These are phyloP conservation scores for Clonostachys rosea DNA, from an alignment of 2,329 filamentous ascomycete genomes.

Conservation along the genomic window DNA sequence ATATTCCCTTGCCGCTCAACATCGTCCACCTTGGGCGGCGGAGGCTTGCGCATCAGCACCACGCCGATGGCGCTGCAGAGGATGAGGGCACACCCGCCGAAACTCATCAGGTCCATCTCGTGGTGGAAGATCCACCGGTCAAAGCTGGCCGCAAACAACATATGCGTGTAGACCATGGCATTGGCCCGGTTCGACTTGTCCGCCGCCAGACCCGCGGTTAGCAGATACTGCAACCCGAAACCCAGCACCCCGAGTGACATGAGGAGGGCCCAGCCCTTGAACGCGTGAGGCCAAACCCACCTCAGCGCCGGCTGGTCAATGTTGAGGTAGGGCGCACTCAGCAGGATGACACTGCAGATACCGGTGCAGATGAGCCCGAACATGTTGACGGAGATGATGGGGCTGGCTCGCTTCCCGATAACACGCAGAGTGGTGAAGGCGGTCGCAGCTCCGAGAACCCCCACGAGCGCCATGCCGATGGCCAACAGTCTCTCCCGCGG, in stretches of 20 bases:
- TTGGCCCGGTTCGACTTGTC: slow-evolving; percentile 60
- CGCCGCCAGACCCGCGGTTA: slow-evolving; percentile 70
- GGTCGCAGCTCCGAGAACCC: slow-evolving; percentile 69
- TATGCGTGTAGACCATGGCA: slow-evolving; percentile 54
- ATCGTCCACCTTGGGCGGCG: slow-evolving; percentile 15
- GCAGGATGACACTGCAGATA: slow-evolving; percentile 59
- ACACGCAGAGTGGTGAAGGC: slow-evolving; percentile 74
- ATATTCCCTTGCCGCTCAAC: slow-evolving; percentile 23
- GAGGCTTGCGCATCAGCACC: slow-evolving; percentile 34
- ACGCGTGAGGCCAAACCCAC: slow-evolving; percentile 32
- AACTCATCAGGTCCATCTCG: slow-evolving; percentile 41
- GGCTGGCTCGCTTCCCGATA: slow-evolving; percentile 76
- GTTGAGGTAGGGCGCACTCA: slow-evolving; percentile 37
- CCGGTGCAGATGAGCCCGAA: slow-evolving; percentile 69
- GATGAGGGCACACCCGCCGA: slow-evolving; percentile 46
- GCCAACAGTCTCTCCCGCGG: slow-evolving; percentile 64
- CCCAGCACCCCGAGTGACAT: slow-evolving; percentile 67
- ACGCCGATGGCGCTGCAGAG: slow-evolving; percentile 48
- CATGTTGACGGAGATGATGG: slow-evolving; percentile 82
- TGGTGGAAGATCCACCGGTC: slow-evolving; percentile 49
- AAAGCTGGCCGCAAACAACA: slow-evolving; percentile 49
- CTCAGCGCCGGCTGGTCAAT: slow-evolving; percentile 39
- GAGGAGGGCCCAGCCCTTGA: slow-evolving; percentile 62
- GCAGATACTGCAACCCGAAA: slow-evolving; percentile 81
- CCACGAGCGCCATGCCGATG: slow-evolving; percentile 67